Conservation (phyloP, 345 rosid species). For the Capsella bursapastoris region DNA sequence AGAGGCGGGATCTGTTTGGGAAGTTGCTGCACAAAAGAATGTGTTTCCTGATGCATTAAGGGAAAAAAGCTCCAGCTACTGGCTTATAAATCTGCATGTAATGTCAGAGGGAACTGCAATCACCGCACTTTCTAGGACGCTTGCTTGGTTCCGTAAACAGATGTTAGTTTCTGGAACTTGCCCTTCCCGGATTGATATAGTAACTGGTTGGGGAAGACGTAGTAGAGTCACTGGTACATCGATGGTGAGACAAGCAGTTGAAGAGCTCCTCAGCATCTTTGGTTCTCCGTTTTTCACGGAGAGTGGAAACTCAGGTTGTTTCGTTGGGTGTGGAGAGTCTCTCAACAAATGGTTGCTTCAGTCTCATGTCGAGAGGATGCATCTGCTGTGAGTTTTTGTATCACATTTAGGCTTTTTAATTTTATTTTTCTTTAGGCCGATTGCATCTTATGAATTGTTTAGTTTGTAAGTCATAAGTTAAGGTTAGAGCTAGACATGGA, state of each 20-base stretch:
- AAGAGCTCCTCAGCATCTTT: slow-evolving; percentile 73
- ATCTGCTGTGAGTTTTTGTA: slow-evolving; percentile 57
- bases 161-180: slow-evolving; percentile 68
- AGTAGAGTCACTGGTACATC: slow-evolving; percentile 93
- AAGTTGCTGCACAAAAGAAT: slow-evolving; percentile 81
- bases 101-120: slow-evolving; percentile 97
- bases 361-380: slow-evolving; percentile 91
- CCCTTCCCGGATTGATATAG: slow-evolving; percentile 83
- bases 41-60: slow-evolving; percentile 82
- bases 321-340: slow-evolving; percentile 86
- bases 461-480: slow-evolving; percentile 32
- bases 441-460: slow-evolving; percentile 13
- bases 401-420: slow-evolving; percentile 26
- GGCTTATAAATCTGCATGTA: slow-evolving; percentile 95
- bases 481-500: slow-evolving; percentile 11
- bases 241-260: slow-evolving; percentile 78
- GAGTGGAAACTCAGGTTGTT: slow-evolving; percentile 88
- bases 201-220: slow-evolving; percentile 95
- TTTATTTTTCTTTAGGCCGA: not conserved
- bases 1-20: slow-evolving; percentile 95
- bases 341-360: slow-evolving; percentile 76
- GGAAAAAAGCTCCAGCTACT: slow-evolving; percentile 78
- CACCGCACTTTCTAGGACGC: slow-evolving; percentile 80
- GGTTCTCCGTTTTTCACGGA: slow-evolving; percentile 80
- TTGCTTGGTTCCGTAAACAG: slow-evolving; percentile 85